Percentiles rank a stretch among this genome's conserved stretches.
These are phyloP conservation scores for Lichtheimia ramosa DNA, from an alignment of 371 early-diverging fungal genomes.

Conservation along the genomic window DNA sequence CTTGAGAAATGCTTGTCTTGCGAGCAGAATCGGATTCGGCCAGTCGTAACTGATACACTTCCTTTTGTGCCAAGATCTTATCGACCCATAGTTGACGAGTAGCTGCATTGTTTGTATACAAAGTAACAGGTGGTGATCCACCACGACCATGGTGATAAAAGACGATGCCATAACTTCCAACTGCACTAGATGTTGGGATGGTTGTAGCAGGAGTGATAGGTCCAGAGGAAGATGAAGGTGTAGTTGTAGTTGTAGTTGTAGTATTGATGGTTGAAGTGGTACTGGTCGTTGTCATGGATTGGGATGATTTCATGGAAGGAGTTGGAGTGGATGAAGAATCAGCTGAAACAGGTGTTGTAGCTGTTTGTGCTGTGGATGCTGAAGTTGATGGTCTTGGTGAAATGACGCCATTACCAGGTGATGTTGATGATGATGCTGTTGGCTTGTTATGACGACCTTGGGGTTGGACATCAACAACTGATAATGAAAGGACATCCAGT, in stretches of 20 bases:
- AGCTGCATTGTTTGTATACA: constrained; percentile 69
- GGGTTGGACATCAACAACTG: constrained; percentile 10
- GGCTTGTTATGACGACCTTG: too few species aligned
- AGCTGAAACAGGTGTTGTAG: neutral
- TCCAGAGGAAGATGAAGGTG: neutral
- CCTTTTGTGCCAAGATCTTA: constrained; percentile 68
- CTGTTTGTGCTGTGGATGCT: constrained; percentile 14
- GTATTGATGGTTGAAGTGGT: constrained; percentile 42
- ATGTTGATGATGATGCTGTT: too few species aligned
- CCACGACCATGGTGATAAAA: constrained; percentile 77
- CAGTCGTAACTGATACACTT: neutral
- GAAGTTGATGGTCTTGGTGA: constrained; percentile 17
- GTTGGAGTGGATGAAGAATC: neutral
- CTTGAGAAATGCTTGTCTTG: too few species aligned
- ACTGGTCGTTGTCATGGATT: constrained; percentile 2
- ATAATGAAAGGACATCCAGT: constrained; percentile 13
- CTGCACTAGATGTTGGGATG: neutral
- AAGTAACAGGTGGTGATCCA: constrained; percentile 58
- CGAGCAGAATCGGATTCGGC: too few species aligned
- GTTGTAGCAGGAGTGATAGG: neutral
- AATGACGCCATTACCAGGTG: neutral
- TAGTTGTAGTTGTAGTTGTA: constrained; percentile 29
- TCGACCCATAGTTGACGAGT: constrained; percentile 83
- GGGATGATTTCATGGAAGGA: neutral
- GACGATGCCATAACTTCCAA: constrained; percentile 51